A percentile compares a stretch with the other conserved stretches of the same genome.
Conservation (phyloP, 2,329 filamentous ascomycete species). For the Incumbomyces lentus region DNA sequence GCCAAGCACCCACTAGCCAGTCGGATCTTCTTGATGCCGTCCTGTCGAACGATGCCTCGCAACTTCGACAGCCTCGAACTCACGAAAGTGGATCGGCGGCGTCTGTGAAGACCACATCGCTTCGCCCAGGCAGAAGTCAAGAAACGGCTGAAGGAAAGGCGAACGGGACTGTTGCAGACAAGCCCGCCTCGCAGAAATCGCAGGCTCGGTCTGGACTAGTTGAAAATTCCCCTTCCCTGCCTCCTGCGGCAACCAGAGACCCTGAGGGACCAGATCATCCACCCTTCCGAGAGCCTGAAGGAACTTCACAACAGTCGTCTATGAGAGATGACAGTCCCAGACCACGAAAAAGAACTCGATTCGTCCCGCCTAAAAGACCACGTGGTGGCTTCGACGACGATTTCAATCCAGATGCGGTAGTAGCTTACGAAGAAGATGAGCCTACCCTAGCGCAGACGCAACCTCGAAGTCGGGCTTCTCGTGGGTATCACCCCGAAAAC, state of each 20-base stretch:
- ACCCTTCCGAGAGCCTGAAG: slow-evolving; percentile 2
- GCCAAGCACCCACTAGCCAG: slow-evolving; percentile 76
- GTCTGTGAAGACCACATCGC: too few species aligned
- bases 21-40: slow-evolving; percentile 89
- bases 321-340: slow-evolving; percentile 21
- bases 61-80: slow-evolving; percentile 50
- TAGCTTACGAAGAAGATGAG: slow-evolving; percentile 13
- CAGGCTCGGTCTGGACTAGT: not conserved
- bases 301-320: slow-evolving; percentile 8
- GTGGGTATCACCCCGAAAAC: not conserved
- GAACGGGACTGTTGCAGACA: too few species aligned
- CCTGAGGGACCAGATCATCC: slow-evolving; percentile 1
- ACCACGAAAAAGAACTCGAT: slow-evolving; percentile 23
- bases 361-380: slow-evolving; percentile 25
- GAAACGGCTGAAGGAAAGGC: too few species aligned
- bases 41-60: slow-evolving; percentile 63
- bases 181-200: too few species aligned
- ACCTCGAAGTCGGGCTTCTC: not conserved
- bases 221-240: slow-evolving; percentile 5
- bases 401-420: slow-evolving; percentile 32
- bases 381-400: slow-evolving; percentile 67
- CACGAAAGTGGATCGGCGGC: too few species aligned
- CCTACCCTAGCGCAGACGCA: not conserved
- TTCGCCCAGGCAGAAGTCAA: too few species aligned
- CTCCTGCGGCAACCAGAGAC: slow-evolving; percentile 23